Conservation (phyloP, 1,139 yeast genomes). For the Nakaseomyces kungkrabaensis region DNA sequence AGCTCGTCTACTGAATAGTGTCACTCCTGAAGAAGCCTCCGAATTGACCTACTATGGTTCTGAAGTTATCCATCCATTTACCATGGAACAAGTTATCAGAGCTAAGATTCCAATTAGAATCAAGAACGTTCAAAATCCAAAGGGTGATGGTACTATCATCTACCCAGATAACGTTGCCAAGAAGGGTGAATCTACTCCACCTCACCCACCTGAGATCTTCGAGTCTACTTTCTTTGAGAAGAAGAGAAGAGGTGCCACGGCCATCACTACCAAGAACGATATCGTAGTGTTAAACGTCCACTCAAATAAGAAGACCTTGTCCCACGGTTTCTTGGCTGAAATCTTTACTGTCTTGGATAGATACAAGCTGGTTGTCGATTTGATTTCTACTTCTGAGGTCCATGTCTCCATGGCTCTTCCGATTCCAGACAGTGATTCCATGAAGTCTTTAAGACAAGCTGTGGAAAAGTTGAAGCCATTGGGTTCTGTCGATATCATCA, state of each 20-base stretch:
- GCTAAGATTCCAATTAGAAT: conserved; percentile 95
- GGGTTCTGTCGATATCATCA: conserved; percentile 83
- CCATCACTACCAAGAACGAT: conserved; percentile 89
- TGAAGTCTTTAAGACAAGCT: conserved; percentile 51
- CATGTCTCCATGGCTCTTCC: conserved; percentile 97
- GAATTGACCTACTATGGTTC: conserved; percentile 95
- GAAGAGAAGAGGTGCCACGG: conserved; percentile 78
- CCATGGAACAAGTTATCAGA: conserved; percentile 96
- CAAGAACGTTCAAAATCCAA: conserved; percentile 88
- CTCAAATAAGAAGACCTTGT: conserved; percentile 82
- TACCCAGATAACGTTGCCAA: conserved; percentile 83
- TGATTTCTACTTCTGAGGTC: conserved; percentile 93
- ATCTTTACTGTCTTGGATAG: conserved; percentile 81
- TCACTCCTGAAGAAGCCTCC: conserved; percentile 97
- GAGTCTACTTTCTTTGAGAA: conserved; percentile 38
- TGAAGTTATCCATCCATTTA: conserved; percentile 96
- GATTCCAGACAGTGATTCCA: conserved; percentile 56
- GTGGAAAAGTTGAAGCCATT: conserved; percentile 64
- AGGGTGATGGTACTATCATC: conserved; percentile 82
- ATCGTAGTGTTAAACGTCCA: conserved; percentile 89
- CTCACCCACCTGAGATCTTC: conserved; percentile 79
- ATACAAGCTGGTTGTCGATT: conserved; percentile 80
- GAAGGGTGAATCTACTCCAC: conserved; percentile 83
- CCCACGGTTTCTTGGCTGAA: conserved; percentile 91
- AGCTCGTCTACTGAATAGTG: conserved; percentile 75